Conservation (phyloP, 257 asterid genomes). For the Nicotiana obtusifolia region DNA sequence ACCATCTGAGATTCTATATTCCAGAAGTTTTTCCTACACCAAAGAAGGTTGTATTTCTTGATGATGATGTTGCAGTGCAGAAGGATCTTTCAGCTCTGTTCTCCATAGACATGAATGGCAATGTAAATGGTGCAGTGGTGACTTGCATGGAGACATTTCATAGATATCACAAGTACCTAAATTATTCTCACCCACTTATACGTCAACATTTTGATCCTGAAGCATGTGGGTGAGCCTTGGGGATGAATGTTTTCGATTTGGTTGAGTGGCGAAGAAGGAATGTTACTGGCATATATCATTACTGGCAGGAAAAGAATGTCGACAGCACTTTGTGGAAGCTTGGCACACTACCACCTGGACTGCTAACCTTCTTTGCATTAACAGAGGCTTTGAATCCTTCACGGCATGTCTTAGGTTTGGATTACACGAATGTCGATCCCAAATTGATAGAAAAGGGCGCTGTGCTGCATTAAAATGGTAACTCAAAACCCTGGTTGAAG, state of each 20-base stretch:
- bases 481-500: slow-evolving; percentile 48
- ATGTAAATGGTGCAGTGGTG: slow-evolving; percentile 49
- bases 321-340: slow-evolving; percentile 46
- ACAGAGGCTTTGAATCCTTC: slow-evolving; percentile 36
- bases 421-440: slow-evolving; percentile 38
- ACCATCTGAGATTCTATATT: slow-evolving; percentile 44
- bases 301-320: slow-evolving; percentile 46
- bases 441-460: slow-evolving; percentile 40
- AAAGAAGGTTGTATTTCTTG: slow-evolving; percentile 40
- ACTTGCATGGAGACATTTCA: slow-evolving; percentile 49
- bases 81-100: slow-evolving; percentile 39
- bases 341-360: slow-evolving; percentile 45
- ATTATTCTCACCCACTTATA: slow-evolving; percentile 38
- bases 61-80: slow-evolving; percentile 44
- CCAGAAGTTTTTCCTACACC: slow-evolving; percentile 42
- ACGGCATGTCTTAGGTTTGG: slow-evolving; percentile 48
- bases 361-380: slow-evolving; percentile 42
- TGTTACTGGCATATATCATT: slow-evolving; percentile 44
- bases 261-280: slow-evolving; percentile 43
- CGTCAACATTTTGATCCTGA: slow-evolving; percentile 43
- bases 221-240: slow-evolving; percentile 60
- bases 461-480: slow-evolving; percentile 41
- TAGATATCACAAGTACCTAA: slow-evolving; percentile 41
- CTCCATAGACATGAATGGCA: slow-evolving; percentile 36
- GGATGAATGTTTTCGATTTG: slow-evolving; percentile 45